phyloP scores from a whole-genome alignment of 176 grass and related monocot genomes.

The Carex parvula region DNA sequence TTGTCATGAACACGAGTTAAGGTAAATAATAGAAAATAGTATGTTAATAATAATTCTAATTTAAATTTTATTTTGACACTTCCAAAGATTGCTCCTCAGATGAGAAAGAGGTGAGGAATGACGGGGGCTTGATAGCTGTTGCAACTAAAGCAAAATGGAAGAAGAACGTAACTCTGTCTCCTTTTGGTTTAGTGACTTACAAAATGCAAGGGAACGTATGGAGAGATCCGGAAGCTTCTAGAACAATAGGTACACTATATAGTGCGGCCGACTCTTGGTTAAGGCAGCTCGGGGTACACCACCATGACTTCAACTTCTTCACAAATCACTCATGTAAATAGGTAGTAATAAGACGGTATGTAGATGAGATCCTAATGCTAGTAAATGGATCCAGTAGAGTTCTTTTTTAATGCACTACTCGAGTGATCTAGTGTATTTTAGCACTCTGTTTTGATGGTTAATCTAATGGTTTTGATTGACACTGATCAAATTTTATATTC shows the following conservation, averaged over 20 bases:
- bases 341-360: background rate
- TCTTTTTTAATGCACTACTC: background rate
- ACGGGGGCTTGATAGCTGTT: background rate
- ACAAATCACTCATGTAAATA: conserved; percentile 31
- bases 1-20: background rate
- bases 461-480: background rate
- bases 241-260: conserved; percentile 20
- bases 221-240: conserved; percentile 30
- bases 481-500: background rate
- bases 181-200: conserved; percentile 58
- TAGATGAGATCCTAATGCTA: background rate
- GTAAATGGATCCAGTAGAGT: background rate
- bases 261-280: conserved; percentile 60
- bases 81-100: conserved; percentile 29
- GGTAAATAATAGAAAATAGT: background rate
- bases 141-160: background rate
- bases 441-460: background rate
- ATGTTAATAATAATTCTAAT: background rate
- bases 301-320: conserved; percentile 74
- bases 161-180: conserved; percentile 28
- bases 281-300: conserved; percentile 59
- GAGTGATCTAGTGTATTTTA: background rate
- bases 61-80: background rate
- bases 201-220: conserved; percentile 50
- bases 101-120: background rate